Evolutionary conservation across 2,329 filamentous ascomycete genomes (phyloP), one percentile per base, ranked within the genome.

Genomic region (Pestalotiopsis fici): DNA sequence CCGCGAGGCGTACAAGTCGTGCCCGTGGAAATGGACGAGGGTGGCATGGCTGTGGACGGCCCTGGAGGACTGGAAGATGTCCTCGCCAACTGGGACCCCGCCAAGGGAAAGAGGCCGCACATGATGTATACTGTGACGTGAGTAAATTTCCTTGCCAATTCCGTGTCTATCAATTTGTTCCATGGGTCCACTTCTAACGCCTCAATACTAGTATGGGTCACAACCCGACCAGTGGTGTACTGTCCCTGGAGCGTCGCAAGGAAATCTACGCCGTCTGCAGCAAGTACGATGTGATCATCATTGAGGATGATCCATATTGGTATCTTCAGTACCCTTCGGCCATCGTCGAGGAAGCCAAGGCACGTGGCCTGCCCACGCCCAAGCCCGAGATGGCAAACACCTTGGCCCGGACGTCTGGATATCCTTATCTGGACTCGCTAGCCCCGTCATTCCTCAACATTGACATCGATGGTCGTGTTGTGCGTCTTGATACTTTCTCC

Each of bases 241-340:
- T 97, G 2, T 90, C 92, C 2, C 78, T 96, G 11, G 82, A 91
- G 74, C 89, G 95, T 54, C 88, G 93, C 66, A 91, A 88, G 73
- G 90, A 94, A 64, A 86, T 98, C 31, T 98, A 98, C 76, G 88
- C 86, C 21, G 78, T 98, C 15, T 96, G 93, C 80, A 90, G 90
- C 77, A 88, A 91, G 76, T 97, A 93, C 81, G 94, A 98, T 78
- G 87, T 98, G 70, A 88, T 98, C 74, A 97, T 98, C 71, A 82
- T 97, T 69, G 95, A 98, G 79, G 95, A 98, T 74, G 95, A 98
- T 70, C 95, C 95, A 5, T 98, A 98, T 82, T 98, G 94, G 93
- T 95, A 96, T 78, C 85, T 98, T 9, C 95, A 98, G 78, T 98
- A 89, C 79, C 93, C 94, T 0, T 92, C 92, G 0, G 90, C 92